Evolutionary conservation across 2,329 filamentous ascomycete genomes (phyloP).

Genomic region (Ophiostoma pallidulum): DNA sequence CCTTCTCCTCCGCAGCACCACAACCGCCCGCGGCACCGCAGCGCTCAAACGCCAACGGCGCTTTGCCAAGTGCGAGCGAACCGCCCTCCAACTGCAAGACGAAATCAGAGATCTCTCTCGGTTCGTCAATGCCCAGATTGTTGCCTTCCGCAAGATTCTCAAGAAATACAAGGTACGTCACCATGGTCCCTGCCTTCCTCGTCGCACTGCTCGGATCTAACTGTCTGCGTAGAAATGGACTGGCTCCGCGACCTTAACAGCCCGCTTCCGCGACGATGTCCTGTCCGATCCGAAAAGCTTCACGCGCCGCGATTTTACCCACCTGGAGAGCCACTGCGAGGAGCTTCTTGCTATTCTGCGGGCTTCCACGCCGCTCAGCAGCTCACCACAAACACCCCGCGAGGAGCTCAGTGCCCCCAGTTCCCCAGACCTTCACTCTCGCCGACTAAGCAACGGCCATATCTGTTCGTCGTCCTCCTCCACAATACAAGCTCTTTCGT

Average conservation of each 20-base stretch:
- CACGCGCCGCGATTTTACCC: slow-evolving; percentile 53
- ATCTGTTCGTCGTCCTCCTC: slow-evolving; percentile 18
- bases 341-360: slow-evolving; percentile 40
- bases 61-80: slow-evolving; percentile 44
- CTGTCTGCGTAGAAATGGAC: slow-evolving; percentile 60
- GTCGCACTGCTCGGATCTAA: neutral
- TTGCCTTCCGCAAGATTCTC: slow-evolving; percentile 71
- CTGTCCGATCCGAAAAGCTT: slow-evolving; percentile 62
- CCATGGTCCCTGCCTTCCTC: neutral
- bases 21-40: slow-evolving; percentile 24
- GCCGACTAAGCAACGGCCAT: slow-evolving; percentile 8
- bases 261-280: slow-evolving; percentile 58
- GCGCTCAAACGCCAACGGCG: slow-evolving; percentile 40
- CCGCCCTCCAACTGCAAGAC: slow-evolving; percentile 51
- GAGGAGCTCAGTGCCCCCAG: slow-evolving; percentile 23
- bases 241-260: slow-evolving; percentile 54
- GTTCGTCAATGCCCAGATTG: slow-evolving; percentile 63
- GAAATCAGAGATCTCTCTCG: slow-evolving; percentile 62
- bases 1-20: slow-evolving; percentile 35
- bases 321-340: slow-evolving; percentile 41
- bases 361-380: slow-evolving; percentile 32
- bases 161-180: slow-evolving; percentile 62
- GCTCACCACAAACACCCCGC: slow-evolving; percentile 20
- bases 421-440: slow-evolving; percentile 18
- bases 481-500: slow-evolving; percentile 15